These are phyloP conservation scores for Neurospora terricola DNA, from an alignment of 495 filamentous ascomycete species.

Conservation along the genomic window DNA sequence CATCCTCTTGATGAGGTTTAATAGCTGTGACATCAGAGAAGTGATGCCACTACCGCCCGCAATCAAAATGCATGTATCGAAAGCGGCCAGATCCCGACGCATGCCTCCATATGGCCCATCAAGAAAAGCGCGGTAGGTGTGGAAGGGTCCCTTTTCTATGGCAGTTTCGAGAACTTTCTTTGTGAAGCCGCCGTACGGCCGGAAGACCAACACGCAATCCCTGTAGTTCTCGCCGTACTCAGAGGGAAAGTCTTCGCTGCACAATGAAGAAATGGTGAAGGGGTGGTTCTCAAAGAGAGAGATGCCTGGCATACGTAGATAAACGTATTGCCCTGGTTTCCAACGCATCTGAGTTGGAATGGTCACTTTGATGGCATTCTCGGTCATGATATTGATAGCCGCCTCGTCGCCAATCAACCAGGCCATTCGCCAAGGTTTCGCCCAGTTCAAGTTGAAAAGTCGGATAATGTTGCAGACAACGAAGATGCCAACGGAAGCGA, in stretches of 20 bases:
- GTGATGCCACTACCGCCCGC: constrained; percentile 94
- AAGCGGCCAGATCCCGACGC: constrained; percentile 81
- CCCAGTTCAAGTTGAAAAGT: constrained; percentile 76
- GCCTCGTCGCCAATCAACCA: constrained; percentile 84
- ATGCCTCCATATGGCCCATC: constrained; percentile 94
- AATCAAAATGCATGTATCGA: constrained; percentile 86
- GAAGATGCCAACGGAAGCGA: constrained; percentile 74
- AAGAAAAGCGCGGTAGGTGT: constrained; percentile 80
- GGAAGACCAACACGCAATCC: constrained; percentile 83
- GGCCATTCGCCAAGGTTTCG: constrained; percentile 65
- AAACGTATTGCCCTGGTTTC: constrained; percentile 91
- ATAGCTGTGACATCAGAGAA: constrained; percentile 77
- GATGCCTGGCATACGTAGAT: constrained; percentile 86
- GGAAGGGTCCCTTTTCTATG: constrained; percentile 68
- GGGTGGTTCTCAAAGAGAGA: constrained; percentile 87
- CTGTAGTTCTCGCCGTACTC: constrained; percentile 77
- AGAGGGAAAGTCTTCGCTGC: constrained; percentile 74
- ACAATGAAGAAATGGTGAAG: constrained; percentile 89
- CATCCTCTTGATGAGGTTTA: constrained; percentile 91
- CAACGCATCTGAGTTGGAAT: constrained; percentile 87
- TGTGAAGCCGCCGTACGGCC: constrained; percentile 85
- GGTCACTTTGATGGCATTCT: constrained; percentile 88
- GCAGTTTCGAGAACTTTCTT: constrained; percentile 66
- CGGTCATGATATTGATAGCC: constrained; percentile 74
- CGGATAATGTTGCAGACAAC: constrained; percentile 51